Percentiles rank a stretch among this genome's conserved stretches.
Evolutionary conservation across 2,329 filamentous ascomycete species (phyloP).

Genomic region (Cercospora sesami): DNA sequence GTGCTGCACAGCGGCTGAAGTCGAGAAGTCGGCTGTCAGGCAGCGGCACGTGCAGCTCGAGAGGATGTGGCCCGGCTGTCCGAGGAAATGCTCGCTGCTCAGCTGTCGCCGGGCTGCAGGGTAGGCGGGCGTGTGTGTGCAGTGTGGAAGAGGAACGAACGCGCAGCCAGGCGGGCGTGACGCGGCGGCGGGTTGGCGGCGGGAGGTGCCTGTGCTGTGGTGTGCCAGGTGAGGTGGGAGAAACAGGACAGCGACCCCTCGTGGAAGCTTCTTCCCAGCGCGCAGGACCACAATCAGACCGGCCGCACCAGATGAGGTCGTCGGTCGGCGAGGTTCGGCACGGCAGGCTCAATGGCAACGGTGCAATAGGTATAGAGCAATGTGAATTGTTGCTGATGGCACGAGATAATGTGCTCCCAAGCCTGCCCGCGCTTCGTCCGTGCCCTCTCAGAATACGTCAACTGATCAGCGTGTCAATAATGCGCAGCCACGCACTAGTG

Average conservation of each 20-base stretch:
- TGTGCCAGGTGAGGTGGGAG: conserved; percentile 5
- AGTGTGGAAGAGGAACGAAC: not conserved
- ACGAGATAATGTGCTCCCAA: not conserved
- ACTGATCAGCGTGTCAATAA: not conserved
- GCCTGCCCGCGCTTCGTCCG: not conserved
- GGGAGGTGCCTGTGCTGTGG: not conserved
- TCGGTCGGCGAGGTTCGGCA: not conserved
- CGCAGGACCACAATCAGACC: not conserved
- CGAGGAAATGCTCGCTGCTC: conserved; percentile 3
- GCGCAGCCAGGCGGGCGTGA: conserved; percentile 2
- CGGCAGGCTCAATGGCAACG: not conserved
- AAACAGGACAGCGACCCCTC: not conserved
- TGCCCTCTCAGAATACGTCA: not conserved
- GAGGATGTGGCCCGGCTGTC: conserved; percentile 7
- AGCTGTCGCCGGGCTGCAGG: conserved; percentile 7
- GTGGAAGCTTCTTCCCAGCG: not conserved
- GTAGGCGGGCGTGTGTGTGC: conserved; percentile 1
- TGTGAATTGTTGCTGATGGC: not conserved
- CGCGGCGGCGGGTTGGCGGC: conserved; percentile 1
- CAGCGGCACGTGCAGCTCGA: conserved; percentile 17
- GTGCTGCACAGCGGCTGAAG: conserved; percentile 4
- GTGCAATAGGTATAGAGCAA: not conserved
- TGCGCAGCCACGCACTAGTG: conserved; percentile 9
- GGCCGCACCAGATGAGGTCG: not conserved
- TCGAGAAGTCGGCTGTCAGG: conserved; percentile 10